A percentile compares a stretch with the other conserved stretches of the same genome.
These are phyloP conservation scores for Elsinoe necatrix DNA, from an alignment of 2,329 filamentous ascomycete species.

Conservation along the genomic window DNA sequence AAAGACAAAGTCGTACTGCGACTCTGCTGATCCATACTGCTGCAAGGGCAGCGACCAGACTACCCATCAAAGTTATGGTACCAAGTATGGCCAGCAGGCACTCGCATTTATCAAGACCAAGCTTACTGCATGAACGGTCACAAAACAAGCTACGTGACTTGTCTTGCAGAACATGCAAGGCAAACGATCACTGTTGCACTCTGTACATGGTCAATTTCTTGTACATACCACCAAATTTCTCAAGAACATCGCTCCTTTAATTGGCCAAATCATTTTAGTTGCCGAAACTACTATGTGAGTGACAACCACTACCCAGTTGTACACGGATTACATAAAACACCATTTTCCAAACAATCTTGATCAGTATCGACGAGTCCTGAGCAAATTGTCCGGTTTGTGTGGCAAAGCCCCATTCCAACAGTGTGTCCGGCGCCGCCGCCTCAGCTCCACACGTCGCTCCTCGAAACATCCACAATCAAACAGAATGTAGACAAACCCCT, in stretches of 20 bases:
- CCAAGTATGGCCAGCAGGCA: conserved; percentile 52
- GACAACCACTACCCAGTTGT: no score
- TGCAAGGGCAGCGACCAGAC: conserved; percentile 54
- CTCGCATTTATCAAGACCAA: conserved; percentile 52
- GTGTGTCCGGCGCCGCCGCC: not conserved
- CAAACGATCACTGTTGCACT: not conserved
- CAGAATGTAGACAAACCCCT: not conserved
- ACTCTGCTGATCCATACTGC: conserved; percentile 56
- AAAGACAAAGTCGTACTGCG: conserved; percentile 59
- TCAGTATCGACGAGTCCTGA: no score
- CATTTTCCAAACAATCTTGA: no score
- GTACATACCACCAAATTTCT: not conserved
- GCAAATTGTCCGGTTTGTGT: no score
- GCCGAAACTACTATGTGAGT: no score
- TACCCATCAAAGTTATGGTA: conserved; percentile 54
- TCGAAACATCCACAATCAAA: conserved; percentile 2
- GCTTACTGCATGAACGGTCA: conserved; percentile 24
- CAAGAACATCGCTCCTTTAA: not conserved
- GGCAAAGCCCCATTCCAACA: no score
- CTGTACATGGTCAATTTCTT: not conserved
- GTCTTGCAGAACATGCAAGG: not conserved
- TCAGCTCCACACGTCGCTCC: not conserved
- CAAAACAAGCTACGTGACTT: not conserved
- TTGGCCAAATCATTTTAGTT: no score
- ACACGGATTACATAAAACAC: no score